Conservation (phyloP, 73 alveolate species). For the Uronychia setigera region DNA sequence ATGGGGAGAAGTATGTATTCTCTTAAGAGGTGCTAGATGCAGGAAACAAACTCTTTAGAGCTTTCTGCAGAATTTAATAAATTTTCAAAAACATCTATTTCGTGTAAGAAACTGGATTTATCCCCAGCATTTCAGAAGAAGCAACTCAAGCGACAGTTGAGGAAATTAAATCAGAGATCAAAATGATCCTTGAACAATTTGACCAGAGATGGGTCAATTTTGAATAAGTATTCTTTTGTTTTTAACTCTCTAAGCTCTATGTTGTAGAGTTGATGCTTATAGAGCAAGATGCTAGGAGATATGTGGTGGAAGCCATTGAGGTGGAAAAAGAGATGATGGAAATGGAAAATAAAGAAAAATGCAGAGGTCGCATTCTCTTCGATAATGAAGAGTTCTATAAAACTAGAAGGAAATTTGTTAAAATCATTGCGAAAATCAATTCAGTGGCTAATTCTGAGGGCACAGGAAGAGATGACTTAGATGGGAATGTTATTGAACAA, state of each 20-base stretch:
- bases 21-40: conserved; percentile 91
- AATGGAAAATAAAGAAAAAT: conserved; percentile 57
- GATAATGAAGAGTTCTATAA: conserved; percentile 48
- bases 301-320: conserved; percentile 66
- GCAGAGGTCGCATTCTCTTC: conserved; percentile 84
- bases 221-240: conserved; percentile 61
- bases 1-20: conserved; percentile 95
- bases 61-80: conserved; percentile 79
- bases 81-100: conserved; percentile 72
- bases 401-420: conserved; percentile 70
- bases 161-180: conserved; percentile 50
- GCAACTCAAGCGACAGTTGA: conserved; percentile 55
- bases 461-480: conserved; percentile 40
- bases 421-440: conserved; percentile 82
- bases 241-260: conserved; percentile 65
- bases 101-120: conserved; percentile 24
- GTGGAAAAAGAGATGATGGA: conserved; percentile 63
- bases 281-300: conserved; percentile 71
- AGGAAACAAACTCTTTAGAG: conserved; percentile 86
- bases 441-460: conserved; percentile 52
- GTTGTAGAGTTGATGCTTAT: conserved; percentile 70
- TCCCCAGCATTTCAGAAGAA: conserved; percentile 57
- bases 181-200: conserved; percentile 44
- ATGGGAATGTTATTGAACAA: conserved; percentile 1
- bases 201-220: conserved; percentile 71